A percentile compares a stretch with the other conserved stretches of the same genome.
Conservation (phyloP, 495 filamentous ascomycete genomes). For the Rusavskia elegans region DNA sequence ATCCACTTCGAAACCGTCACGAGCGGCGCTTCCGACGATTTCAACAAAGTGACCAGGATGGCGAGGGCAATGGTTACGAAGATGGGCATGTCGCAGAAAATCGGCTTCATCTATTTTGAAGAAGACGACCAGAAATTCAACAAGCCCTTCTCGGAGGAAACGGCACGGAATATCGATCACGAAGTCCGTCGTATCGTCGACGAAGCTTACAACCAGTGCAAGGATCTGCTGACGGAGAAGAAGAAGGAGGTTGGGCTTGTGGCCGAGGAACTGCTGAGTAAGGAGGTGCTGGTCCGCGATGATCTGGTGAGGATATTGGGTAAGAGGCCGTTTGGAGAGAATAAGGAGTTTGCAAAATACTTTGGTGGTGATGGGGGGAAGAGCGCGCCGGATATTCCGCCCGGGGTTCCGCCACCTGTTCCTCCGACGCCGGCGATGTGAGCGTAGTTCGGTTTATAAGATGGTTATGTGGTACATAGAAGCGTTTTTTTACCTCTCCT, state of each 20-base stretch:
- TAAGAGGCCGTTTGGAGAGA: constrained; percentile 63
- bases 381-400: constrained; percentile 43
- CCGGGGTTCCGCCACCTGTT: constrained; percentile 3
- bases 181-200: constrained; percentile 85
- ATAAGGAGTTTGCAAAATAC: constrained; percentile 83
- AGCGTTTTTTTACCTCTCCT: neutral
- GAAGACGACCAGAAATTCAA: constrained; percentile 64
- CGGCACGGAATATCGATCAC: constrained; percentile 73
- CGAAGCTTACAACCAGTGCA: constrained; percentile 82
- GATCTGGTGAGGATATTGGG: constrained; percentile 84
- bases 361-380: constrained; percentile 42
- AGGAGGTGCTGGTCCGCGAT: constrained; percentile 80
- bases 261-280: constrained; percentile 80
- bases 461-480: neutral
- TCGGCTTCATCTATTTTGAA: constrained; percentile 82
- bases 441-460: too few species aligned
- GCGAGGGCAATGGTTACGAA: constrained; percentile 94
- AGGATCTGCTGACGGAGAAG: constrained; percentile 63
- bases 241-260: constrained; percentile 78
- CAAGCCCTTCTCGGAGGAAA: constrained; percentile 92
- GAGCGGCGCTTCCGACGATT: constrained; percentile 85
- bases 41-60: constrained; percentile 95
- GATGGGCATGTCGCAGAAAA: constrained; percentile 90
- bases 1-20: constrained; percentile 93
- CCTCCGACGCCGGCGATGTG: neutral